Base-by-base conservation (phyloP, 352 stramenopile species). In the Phytophthora hybrid region DNA sequence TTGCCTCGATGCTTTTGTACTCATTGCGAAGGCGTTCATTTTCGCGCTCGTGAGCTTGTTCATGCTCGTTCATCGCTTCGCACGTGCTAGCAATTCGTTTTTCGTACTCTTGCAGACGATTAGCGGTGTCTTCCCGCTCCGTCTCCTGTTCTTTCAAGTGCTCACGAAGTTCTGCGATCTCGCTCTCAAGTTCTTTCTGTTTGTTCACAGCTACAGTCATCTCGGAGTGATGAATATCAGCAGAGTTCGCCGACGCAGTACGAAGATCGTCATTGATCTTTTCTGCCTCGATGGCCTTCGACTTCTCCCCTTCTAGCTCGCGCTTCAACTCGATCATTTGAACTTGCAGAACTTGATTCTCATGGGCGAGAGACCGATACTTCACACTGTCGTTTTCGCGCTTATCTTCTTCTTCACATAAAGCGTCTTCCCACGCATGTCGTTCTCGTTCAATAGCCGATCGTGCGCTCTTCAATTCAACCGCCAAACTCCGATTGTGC, bases 101-200 rank as follows among this genome's bases (percentile, higher is more conserved):
- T 55, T 95, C 89, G 52, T 96, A 94, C 49, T 95, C 87, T 56
- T 93, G 82, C 6, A 94, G 71, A 2, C 83, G 81, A 34, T 78
- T 85, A 0, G 87, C 88, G 4, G 84, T 92, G 11, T 96, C 88
- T 57, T 92, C 82, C 3, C 84, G 78, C 56, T 93, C 79, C 1
- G 41, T 69, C 54, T 92, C 80, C 54, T 91, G 83, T 4, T 83
- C 69, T 47, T 76, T 58, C 5, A 93, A 76, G n/a, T 79, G 66
- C 6, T 41, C 34, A 31, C 77, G 72, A 23, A 90, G 59, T 5
- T 71, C 68, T 11, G 61, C 21, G 13, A 94, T 58, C 13, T 80
- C 65, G 41, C 71, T 57, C 39, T 86, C 70, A 10, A 88, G 53
- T 7, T 62, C 59, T 58, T 73, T 74, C 5, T 56, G 64, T 7